These are phyloP conservation scores for Isatis lusitanica DNA, from an alignment of 441 rosid species.

Conservation along the genomic window DNA sequence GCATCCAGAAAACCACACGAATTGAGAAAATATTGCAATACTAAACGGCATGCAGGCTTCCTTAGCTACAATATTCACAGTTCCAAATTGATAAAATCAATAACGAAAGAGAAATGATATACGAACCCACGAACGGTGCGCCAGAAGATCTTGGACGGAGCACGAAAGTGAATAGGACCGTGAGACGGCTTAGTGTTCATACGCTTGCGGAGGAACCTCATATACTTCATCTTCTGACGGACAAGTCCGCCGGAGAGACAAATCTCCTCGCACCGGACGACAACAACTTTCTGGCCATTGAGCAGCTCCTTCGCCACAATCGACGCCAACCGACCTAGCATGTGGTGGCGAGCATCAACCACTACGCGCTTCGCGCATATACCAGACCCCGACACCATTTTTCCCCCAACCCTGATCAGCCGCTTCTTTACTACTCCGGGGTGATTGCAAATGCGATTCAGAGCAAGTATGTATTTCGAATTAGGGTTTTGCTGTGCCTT, in stretches of 20 bases:
- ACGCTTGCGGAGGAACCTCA: constrained; percentile 39
- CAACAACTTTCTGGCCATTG: constrained; percentile 41
- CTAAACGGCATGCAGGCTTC: background rate
- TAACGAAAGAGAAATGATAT: background rate
- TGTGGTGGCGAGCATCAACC: constrained; percentile 39
- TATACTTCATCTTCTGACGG: constrained; percentile 41
- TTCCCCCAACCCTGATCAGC: constrained; percentile 9
- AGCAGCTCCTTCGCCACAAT: constrained; percentile 35
- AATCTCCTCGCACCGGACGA: constrained; percentile 39
- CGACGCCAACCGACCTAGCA: constrained; percentile 35
- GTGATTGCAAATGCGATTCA: background rate
- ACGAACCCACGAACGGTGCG: constrained; percentile 42
- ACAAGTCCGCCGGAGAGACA: constrained; percentile 42
- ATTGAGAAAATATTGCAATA: background rate
- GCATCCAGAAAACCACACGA: background rate
- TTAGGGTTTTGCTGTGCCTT: constrained; percentile 22
- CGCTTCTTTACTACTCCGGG: constrained; percentile 4
- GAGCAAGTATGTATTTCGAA: background rate
- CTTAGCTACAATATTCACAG: background rate
- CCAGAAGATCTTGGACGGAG: constrained; percentile 41
- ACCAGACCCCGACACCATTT: constrained; percentile 42
- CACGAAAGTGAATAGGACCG: constrained; percentile 41
- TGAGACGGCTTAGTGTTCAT: constrained; percentile 43
- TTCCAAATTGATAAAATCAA: background rate
- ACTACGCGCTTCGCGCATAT: constrained; percentile 37